Base-by-base conservation (phyloP, 192 early-diverging fungal genomes). In the Backusella sp. region DNA sequence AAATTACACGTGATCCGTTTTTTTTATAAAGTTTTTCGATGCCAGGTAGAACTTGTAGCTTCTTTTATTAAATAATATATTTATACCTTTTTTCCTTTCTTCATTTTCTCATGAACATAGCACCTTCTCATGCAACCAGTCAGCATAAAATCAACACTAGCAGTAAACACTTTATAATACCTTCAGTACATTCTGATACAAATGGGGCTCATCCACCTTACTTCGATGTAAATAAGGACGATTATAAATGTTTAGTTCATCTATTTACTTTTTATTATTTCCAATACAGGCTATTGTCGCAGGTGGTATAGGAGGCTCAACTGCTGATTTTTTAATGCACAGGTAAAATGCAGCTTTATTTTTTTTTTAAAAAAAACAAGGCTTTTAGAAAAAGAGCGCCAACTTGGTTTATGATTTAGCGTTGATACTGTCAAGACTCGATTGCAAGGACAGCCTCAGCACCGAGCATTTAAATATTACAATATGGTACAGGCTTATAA, bases 401-500 rank as follows among this genome's bases (percentile, higher is more conserved):
- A 26, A 32, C 26, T 14, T 39, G 42, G 6, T 19, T 56, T 35
- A 44, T 12, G 7, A 34, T 5, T 42, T 68, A 77, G 74, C 62
- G 79, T 81, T 11, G 88, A 89, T 66, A 89, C 88, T 1, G 88
- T 89, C 59, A 89, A 89, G 73, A 89, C 88, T 3, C 73, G 88
- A 52, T 71, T 89, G 37, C 88, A 89, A 73, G 88, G 88, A 17
- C 88, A 89, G 72, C 85, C 85, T 28, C 76, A 81, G 34, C 83
- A 75, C 68, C 73, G 76, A 34, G 59, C 83, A 8, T 73, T 76
- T 28, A 89, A 89, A 56, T 89, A 89, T 74, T 74, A 83, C 70
- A 89, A 85, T 76, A 89, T 89, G 88, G 69, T 87, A 34, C 86
- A 89, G 69, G 79, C 88, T 39, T 89, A 87, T 80, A 76, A 81